Base-by-base conservation (phyloP, 2,329 filamentous ascomycete genomes). In the Alternaria sp. region DNA sequence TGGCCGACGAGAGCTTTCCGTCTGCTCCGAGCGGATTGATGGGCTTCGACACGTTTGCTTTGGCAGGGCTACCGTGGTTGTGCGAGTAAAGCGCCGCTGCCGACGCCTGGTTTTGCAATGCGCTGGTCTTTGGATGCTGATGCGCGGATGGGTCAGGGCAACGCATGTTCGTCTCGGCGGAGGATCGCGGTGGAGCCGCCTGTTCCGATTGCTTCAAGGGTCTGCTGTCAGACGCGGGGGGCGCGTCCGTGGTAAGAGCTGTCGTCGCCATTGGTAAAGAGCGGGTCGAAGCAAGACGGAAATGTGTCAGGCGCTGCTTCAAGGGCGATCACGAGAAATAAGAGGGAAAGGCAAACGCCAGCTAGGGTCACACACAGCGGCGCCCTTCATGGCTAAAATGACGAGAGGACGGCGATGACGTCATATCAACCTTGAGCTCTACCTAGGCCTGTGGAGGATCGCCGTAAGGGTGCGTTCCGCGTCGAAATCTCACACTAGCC, bases 31-130 rank as follows among this genome's bases (percentile, higher is more conserved):
- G 81, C 26, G 81, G 76, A 50, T 77, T 78, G 56, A 68, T 60
- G 55, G 56, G 54, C 15, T 53, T 65, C 44, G 66, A 59, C 41
- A 68, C 66, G 55, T 66, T 68, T 65, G 71, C 63, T 55, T 61
- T 73, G 60, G 49, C 58, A 61, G 75, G 57, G 71, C 68, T 71
- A 12, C 71, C 71, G 25, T 76, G 72, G 50, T 84, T 82, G 14
- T 84, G 86, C 53, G 82, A 86, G 74, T 87, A 87, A 14, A 90
- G 79, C 6, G 88, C 88, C 63, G 88, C 87, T 11, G 84, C 85
- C n/a, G 88, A 88, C 68, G 88, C 88, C 66, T 83, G 81, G 55
- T 83, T 80, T 63, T 84, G 82, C 21, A 85, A 74, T 49, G 75
- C 75, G 56, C 69, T 74, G 63, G 69, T 68, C 68, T 77, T 78